A percentile compares a stretch with the other conserved stretches of the same genome.
Evolutionary conservation across 257 asterid species (phyloP).

Genomic region (Petrea volubilis): DNA sequence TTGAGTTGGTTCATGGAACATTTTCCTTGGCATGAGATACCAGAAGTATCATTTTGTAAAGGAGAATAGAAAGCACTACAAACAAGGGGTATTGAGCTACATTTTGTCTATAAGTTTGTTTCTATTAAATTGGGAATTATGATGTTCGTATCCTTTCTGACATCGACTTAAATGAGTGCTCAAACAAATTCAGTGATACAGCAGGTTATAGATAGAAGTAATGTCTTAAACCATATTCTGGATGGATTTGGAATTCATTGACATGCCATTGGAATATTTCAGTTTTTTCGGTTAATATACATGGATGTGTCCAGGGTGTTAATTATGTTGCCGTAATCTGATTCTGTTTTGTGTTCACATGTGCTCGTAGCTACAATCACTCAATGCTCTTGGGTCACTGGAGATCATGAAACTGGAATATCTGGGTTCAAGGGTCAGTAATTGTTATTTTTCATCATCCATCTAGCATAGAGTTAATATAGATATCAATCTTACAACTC

Average conservation of each 20-base stretch:
- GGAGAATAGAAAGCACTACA: too few species aligned
- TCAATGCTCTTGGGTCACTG: constrained; percentile 62
- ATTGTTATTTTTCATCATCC: neutral
- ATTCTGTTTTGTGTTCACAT: neutral
- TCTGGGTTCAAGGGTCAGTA: constrained; percentile 53
- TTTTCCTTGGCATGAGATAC: too few species aligned
- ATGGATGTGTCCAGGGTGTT: neutral
- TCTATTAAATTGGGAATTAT: too few species aligned
- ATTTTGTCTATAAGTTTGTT: too few species aligned
- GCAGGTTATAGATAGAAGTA: neutral
- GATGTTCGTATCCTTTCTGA: too few species aligned
- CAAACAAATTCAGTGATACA: neutral
- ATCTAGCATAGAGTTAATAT: neutral
- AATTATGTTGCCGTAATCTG: neutral
- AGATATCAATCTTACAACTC: neutral
- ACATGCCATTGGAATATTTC: neutral
- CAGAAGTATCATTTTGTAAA: too few species aligned
- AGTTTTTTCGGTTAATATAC: neutral
- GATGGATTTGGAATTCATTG: neutral
- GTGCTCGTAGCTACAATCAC: constrained; percentile 73
- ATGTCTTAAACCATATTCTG: neutral
- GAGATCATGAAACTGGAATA: constrained; percentile 51
- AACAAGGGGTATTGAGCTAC: too few species aligned
- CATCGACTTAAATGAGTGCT: too few species aligned
- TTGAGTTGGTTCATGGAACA: too few species aligned